These are phyloP conservation scores for Pseudonectria foliicola DNA, from an alignment of 2,329 filamentous ascomycete genomes.

Conservation along the genomic window DNA sequence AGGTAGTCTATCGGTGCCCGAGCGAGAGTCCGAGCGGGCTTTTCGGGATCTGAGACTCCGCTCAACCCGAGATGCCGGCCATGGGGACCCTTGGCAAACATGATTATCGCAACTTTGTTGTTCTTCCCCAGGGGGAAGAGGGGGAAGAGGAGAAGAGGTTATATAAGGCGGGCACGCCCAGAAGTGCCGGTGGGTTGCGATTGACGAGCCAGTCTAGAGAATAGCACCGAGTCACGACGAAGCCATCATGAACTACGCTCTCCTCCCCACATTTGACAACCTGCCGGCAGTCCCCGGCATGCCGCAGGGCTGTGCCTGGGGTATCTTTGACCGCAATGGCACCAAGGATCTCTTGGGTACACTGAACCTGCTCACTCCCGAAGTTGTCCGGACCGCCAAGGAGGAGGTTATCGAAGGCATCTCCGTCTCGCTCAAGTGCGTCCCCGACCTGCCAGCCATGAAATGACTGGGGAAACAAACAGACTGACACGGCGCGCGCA, in stretches of 20 bases:
- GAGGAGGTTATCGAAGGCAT: conserved; percentile 30
- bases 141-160: no score
- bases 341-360: conserved; percentile 44
- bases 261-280: conserved; percentile 37
- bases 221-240: no score
- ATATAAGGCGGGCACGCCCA: no score
- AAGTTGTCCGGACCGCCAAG: conserved; percentile 24
- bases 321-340: conserved; percentile 38
- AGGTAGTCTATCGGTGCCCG: no score
- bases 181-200: no score
- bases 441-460: neutral
- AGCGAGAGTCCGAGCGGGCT: no score
- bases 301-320: conserved; percentile 45
- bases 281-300: conserved; percentile 36
- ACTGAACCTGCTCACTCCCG: conserved; percentile 44
- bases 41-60: no score
- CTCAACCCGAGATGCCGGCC: no score
- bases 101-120: neutral
- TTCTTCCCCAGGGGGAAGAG: neutral
- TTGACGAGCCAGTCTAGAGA: no score
- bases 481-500: conserved; percentile 9
- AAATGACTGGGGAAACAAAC: neutral
- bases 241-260: conserved; percentile 1
- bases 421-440: conserved; percentile 47
- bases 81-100: no score